phyloP scores from a whole-genome alignment of 495 filamentous ascomycete genomes.

The Platismatia glauca region DNA sequence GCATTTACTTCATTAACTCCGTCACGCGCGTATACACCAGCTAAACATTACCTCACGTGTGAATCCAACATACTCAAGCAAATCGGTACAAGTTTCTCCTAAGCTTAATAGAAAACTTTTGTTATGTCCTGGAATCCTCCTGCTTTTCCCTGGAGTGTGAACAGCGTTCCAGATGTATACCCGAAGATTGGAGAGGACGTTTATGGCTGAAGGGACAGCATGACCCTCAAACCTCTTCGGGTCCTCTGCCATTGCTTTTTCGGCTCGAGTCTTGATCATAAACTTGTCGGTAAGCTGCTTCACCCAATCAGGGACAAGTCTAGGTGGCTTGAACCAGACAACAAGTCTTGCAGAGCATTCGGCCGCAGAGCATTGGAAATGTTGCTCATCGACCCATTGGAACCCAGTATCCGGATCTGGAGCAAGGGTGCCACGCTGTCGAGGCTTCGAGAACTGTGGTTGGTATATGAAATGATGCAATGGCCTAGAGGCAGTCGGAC shows the following conservation, averaged over 20 bases:
- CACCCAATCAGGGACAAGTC: slow-evolving; percentile 42
- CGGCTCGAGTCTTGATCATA: slow-evolving; percentile 43
- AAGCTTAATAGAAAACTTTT: slow-evolving; percentile 64
- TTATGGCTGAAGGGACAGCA: slow-evolving; percentile 36
- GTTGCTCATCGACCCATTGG: slow-evolving; percentile 28
- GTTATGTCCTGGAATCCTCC: slow-evolving; percentile 55
- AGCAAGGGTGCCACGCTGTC: background rate
- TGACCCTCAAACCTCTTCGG: slow-evolving; percentile 51
- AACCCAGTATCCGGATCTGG: background rate
- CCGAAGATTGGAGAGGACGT: slow-evolving; percentile 47
- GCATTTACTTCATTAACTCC: background rate
- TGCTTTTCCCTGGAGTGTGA: slow-evolving; percentile 34
- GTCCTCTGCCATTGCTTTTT: slow-evolving; percentile 44
- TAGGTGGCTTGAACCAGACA: slow-evolving; percentile 46
- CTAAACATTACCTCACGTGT: slow-evolving; percentile 29
- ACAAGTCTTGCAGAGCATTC: slow-evolving; percentile 47
- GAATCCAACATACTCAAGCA: slow-evolving; percentile 60
- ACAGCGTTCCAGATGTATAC: slow-evolving; percentile 57
- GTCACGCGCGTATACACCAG: background rate
- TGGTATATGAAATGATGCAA: slow-evolving; percentile 42
- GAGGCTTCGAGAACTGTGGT: slow-evolving; percentile 23
- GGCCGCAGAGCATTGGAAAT: slow-evolving; percentile 52
- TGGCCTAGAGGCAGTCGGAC: slow-evolving; percentile 26
- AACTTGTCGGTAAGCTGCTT: slow-evolving; percentile 47
- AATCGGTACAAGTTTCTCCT: slow-evolving; percentile 51